Evolutionary conservation across 352 stramenopile genomes (phyloP).

Genomic region (Pythium angustatum): DNA sequence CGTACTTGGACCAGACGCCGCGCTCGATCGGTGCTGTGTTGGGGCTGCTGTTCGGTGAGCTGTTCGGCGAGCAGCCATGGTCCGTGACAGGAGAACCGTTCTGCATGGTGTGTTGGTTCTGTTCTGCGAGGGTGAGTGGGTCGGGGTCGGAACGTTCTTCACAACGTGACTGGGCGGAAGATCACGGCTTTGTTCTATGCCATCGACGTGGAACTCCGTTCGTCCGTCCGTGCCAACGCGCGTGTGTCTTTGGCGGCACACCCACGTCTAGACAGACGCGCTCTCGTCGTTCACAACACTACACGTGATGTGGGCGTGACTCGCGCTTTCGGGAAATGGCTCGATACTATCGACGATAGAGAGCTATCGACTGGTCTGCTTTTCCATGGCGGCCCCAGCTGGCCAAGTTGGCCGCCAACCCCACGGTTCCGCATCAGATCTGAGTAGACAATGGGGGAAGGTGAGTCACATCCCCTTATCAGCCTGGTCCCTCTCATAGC

Average conservation of each 20-base stretch:
- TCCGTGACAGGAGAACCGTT: conserved; percentile 11
- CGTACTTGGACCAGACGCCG: conserved; percentile 19
- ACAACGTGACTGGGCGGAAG: not conserved
- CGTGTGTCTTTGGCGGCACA: not conserved
- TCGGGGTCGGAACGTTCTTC: not conserved
- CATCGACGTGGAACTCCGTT: conserved; percentile 11
- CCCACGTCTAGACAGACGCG: too few species aligned
- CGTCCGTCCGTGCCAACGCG: not conserved
- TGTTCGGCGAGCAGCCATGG: too few species aligned
- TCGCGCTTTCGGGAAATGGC: not conserved
- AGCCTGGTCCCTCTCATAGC: not conserved
- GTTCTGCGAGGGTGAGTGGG: not conserved
- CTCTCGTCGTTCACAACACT: too few species aligned
- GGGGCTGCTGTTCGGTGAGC: not conserved
- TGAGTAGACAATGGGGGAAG: not conserved
- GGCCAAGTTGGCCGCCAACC: not conserved
- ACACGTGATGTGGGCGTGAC: too few species aligned
- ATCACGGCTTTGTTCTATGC: conserved; percentile 5
- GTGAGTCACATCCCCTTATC: not conserved
- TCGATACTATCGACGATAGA: not conserved
- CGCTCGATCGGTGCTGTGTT: not conserved
- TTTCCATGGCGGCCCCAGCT: too few species aligned
- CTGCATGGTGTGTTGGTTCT: conserved; percentile 1
- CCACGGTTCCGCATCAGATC: conserved; percentile 14
- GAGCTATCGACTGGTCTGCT: not conserved